Evolutionary conservation across 2,329 filamentous ascomycete genomes (phyloP), one percentile per base, ranked within the genome.

Genomic region (Waltergamsia citrina): DNA sequence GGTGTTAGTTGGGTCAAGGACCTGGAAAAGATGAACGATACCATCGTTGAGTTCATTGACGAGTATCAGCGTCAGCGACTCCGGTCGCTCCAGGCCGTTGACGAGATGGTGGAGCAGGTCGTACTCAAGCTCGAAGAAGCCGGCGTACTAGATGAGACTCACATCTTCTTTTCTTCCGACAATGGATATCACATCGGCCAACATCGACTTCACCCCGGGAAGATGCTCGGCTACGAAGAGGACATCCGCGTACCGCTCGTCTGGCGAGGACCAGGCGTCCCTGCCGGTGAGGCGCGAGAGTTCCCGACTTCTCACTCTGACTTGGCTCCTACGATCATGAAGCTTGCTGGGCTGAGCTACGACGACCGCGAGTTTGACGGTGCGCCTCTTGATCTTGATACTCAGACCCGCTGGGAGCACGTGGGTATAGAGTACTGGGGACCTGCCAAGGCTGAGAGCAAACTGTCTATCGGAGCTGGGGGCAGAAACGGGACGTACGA

Each of bases 341-440:
- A 46, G 21, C 24, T 37, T 3, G 26, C 49, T 3, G 47, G 49
- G 20, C 14, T 22, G 8, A 15, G 21, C 29, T 17, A 28, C 22
- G 27, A 33, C 7, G 21, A 34, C 23, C 21, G 26, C n/a, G 30
- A 32, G n/a, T 36, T 39, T 26, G 37, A 39, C 22, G 37, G 37
- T n/a, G 15, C 53, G 2, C 51, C 65, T 0, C 65, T 75, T 23
- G 61, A 65, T 0, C 34, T 67, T 7, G 21, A 7, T 5, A 18
- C 4, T 7, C 8, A 36, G 17, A n/a, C n/a, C n/a, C n/a, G n/a
- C n/a, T n/a, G n/a, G n/a, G 71, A 75, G 43, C 67, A 72, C 46
- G 64, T 66, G 3, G 66, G 56, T 5, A 59, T 74, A 4, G 70
- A 74, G 43, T 72, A 58, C 39, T 74, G 68, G 69, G 68, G 69